These are phyloP conservation scores for Carex arenaria DNA, from an alignment of 202 grass and related monocot species.

Conservation along the genomic window DNA sequence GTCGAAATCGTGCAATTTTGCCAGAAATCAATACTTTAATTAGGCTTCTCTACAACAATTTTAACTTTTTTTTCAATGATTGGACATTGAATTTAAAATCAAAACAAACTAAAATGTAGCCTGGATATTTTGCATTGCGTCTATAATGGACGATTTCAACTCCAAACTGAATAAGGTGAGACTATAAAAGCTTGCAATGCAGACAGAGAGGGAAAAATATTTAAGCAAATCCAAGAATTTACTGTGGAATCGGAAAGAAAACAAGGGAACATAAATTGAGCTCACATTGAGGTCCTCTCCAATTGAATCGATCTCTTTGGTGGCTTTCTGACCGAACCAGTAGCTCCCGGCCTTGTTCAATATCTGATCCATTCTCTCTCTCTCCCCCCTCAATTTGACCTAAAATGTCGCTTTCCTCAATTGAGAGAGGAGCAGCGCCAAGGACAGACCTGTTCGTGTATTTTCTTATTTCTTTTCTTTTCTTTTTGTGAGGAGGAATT, in stretches of 20 bases:
- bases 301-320: conserved; percentile 90
- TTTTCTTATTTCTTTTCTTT: not conserved
- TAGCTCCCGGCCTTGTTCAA: conserved; percentile 93
- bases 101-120: not conserved
- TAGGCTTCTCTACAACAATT: not conserved
- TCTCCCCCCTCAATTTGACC: conserved; percentile 5
- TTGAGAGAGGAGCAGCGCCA: not conserved
- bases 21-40: not conserved
- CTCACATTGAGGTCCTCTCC: conserved; percentile 74
- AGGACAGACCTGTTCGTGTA: not conserved
- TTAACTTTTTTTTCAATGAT: not conserved
- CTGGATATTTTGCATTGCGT: not conserved
- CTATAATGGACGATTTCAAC: not conserved
- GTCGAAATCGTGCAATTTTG: not conserved
- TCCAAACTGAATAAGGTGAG: not conserved
- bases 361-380: conserved; percentile 71
- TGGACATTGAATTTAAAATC: not conserved
- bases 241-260: not conserved
- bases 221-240: not conserved
- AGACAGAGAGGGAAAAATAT: conserved; percentile 4
- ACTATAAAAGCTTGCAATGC: not conserved
- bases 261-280: not conserved
- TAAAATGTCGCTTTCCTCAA: conserved; percentile 5
- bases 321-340: conserved; percentile 87
- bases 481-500: too few species aligned